Evolutionary conservation across 225 moss, liverwort and hornwort species (phyloP).

Genomic region (Takakia lepidozioides): DNA sequence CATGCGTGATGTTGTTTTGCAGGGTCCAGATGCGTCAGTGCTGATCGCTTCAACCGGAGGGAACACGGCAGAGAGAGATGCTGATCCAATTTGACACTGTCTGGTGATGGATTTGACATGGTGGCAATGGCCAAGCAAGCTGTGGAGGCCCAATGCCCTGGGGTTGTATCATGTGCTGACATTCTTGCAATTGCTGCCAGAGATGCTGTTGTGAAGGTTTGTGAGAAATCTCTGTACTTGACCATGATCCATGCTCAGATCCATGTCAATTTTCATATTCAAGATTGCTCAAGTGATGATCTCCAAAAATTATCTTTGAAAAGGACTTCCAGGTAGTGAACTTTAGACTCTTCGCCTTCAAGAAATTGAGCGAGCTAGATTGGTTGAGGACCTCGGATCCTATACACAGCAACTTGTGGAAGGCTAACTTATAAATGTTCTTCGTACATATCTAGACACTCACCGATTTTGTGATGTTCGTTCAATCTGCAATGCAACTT

Average conservation of each 20-base stretch:
- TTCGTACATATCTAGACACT: too few species aligned
- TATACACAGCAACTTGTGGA: too few species aligned
- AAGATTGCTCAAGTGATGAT: neutral
- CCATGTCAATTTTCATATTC: too few species aligned
- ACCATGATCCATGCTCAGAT: too few species aligned
- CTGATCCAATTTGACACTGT: conserved; percentile 37
- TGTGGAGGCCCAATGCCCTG: conserved; percentile 46
- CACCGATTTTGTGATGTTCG: too few species aligned
- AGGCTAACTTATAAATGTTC: too few species aligned
- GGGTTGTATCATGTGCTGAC: conserved; percentile 62
- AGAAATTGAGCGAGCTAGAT: too few species aligned
- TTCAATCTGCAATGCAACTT: too few species aligned
- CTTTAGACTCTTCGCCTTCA: too few species aligned
- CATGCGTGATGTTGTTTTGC: conserved; percentile 6
- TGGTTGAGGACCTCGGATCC: too few species aligned
- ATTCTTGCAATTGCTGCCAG: conserved; percentile 46
- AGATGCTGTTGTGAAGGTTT: conserved; percentile 41
- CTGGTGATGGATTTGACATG: conserved; percentile 40
- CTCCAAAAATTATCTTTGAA: neutral
- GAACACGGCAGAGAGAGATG: conserved; percentile 32
- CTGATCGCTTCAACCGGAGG: conserved; percentile 25
- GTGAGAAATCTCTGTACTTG: too few species aligned
- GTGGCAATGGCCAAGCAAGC: conserved; percentile 37
- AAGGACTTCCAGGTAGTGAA: too few species aligned
- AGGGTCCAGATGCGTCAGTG: conserved; percentile 70